Conservation (phyloP, 1,139 yeast genomes). For the Zygoascus hellenicus region DNA sequence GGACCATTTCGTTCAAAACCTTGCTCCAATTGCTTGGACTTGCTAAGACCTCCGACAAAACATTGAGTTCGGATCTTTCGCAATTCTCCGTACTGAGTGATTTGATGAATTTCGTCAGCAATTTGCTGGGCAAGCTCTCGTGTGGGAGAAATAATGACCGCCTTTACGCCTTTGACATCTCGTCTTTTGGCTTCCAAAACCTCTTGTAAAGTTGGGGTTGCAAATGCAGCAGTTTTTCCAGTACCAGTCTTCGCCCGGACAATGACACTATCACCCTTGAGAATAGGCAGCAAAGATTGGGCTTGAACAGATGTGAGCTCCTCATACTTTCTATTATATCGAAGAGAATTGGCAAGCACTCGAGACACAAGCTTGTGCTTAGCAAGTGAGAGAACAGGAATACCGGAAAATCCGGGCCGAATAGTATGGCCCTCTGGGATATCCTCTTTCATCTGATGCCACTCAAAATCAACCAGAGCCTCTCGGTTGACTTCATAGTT, state of each 20-base stretch:
- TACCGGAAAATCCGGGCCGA: slow-evolving; percentile 27
- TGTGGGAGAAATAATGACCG: slow-evolving; percentile 82
- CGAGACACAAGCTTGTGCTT: slow-evolving; percentile 28
- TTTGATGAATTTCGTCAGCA: slow-evolving; percentile 51
- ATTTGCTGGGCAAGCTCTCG: slow-evolving; percentile 89
- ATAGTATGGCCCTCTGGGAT: slow-evolving; percentile 6
- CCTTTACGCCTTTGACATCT: slow-evolving; percentile 34
- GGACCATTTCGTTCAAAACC: slow-evolving; percentile 26
- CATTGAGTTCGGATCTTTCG: slow-evolving; percentile 35
- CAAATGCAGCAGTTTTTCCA: slow-evolving; percentile 87
- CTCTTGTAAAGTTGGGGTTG: slow-evolving; percentile 69
- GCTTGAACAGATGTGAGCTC: slow-evolving; percentile 75
- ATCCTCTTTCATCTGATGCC: slow-evolving; percentile 21
- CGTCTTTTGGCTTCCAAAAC: slow-evolving; percentile 36
- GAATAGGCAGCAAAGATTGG: slow-evolving; percentile 60
- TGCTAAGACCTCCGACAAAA: slow-evolving; percentile 49
- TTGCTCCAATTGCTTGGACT: slow-evolving; percentile 35
- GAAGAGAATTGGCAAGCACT: slow-evolving; percentile 33
- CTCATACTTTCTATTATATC: slow-evolving; percentile 32
- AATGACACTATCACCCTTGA: slow-evolving; percentile 56
- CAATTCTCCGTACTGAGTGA: slow-evolving; percentile 34
- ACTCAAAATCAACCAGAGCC: slow-evolving; percentile 15
- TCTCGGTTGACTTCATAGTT: slow-evolving; percentile 28
- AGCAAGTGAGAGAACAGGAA: slow-evolving; percentile 29
- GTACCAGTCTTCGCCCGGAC: slow-evolving; percentile 95